phyloP scores from a whole-genome alignment of 2,329 filamentous ascomycete species.

The Colletotrichum magnum region DNA sequence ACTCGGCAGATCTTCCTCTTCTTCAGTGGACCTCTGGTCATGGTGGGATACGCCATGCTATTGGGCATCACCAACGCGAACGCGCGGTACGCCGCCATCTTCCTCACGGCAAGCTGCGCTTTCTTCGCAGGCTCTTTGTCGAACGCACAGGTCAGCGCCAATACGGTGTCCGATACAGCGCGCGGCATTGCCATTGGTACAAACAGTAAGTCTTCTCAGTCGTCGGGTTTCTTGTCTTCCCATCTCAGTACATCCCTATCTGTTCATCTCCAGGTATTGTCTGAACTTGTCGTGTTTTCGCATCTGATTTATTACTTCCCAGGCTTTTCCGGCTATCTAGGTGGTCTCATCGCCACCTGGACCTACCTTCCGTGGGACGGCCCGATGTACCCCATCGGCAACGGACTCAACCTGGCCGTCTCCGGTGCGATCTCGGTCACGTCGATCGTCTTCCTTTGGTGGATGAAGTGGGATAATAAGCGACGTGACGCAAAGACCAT shows the following conservation, averaged over 20 bases:
- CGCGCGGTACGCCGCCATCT: slow-evolving; percentile 77
- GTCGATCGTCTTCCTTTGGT: slow-evolving; percentile 25
- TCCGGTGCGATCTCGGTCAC: slow-evolving; percentile 21
- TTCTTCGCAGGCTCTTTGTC: slow-evolving; percentile 75
- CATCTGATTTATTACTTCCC: neutral
- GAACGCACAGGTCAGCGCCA: slow-evolving; percentile 76
- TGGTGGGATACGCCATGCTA: slow-evolving; percentile 79
- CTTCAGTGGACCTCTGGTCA: slow-evolving; percentile 69
- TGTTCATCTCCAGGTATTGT: too few relatives aligned
- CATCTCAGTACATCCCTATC: too few relatives aligned
- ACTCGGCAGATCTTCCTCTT: slow-evolving; percentile 73
- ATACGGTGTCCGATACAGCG: slow-evolving; percentile 78
- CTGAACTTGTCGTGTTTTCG: too few relatives aligned
- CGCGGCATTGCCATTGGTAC: slow-evolving; percentile 73
- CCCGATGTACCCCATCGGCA: slow-evolving; percentile 39
- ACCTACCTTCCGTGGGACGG: slow-evolving; percentile 40
- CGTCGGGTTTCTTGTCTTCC: neutral
- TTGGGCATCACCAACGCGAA: slow-evolving; percentile 64
- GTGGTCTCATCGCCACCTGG: slow-evolving; percentile 41
- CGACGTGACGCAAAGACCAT: neutral
- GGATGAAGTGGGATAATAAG: slow-evolving; percentile 42
- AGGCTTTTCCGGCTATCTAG: slow-evolving; percentile 39
- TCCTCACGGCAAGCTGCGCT: slow-evolving; percentile 74
- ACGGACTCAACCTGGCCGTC: slow-evolving; percentile 39
- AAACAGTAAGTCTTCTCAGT: slow-evolving; percentile 57